A percentile compares a stretch with the other conserved stretches of the same genome.
Conservation (phyloP, 306 rosid genomes). For the Vigna radiata region DNA sequence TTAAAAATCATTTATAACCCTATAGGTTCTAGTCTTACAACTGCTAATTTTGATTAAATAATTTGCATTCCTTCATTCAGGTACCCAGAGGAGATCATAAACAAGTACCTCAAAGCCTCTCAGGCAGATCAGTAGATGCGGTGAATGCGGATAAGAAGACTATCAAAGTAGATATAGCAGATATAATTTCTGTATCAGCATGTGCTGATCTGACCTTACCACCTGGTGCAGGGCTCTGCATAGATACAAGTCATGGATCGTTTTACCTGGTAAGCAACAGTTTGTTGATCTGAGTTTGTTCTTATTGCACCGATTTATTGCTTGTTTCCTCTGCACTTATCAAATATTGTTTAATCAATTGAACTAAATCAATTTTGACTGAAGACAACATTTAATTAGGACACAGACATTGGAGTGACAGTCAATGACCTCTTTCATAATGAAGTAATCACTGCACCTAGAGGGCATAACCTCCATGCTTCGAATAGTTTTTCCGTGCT, state of each 20-base stretch:
- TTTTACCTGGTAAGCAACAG: slow-evolving; percentile 76
- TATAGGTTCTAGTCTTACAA: slow-evolving; percentile 27
- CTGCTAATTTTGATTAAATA: slow-evolving; percentile 29
- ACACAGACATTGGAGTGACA: not conserved
- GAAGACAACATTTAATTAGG: slow-evolving; percentile 9
- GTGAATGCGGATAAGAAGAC: slow-evolving; percentile 65
- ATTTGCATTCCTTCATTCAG: slow-evolving; percentile 49
- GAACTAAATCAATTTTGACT: slow-evolving; percentile 18
- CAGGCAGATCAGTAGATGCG: slow-evolving; percentile 64
- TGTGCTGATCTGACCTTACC: slow-evolving; percentile 97
- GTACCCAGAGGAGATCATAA: slow-evolving; percentile 66
- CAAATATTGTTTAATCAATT: slow-evolving; percentile 20
- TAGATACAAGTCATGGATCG: slow-evolving; percentile 80
- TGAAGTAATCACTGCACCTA: slow-evolving; percentile 8
- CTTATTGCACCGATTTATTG: slow-evolving; percentile 10
- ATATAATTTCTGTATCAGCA: slow-evolving; percentile 89
- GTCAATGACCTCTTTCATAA: slow-evolving; percentile 2
- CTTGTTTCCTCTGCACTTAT: slow-evolving; percentile 17
- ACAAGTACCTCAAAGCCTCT: slow-evolving; percentile 56
- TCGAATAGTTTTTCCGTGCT: slow-evolving; percentile 9
- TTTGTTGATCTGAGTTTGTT: slow-evolving; percentile 22
- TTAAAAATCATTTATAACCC: slow-evolving; percentile 17
- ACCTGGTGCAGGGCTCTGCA: slow-evolving; percentile 97
- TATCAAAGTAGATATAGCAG: slow-evolving; percentile 83
- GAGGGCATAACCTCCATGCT: slow-evolving; percentile 28